These are phyloP conservation scores for Termitomyces sp. DNA, from an alignment of 768 basidiomycete genomes.

Conservation along the genomic window DNA sequence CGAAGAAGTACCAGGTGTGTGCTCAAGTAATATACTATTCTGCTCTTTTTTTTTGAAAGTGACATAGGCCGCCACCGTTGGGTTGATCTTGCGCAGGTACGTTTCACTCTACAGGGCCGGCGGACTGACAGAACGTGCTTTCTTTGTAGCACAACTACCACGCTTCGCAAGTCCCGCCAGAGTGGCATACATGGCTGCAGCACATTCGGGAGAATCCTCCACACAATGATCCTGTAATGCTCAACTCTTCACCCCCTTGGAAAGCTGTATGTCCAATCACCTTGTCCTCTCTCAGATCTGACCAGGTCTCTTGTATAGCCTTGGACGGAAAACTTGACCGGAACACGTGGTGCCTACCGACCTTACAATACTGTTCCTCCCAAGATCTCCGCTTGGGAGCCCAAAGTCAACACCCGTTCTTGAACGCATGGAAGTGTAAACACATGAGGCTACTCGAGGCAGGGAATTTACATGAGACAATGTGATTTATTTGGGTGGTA, in stretches of 20 bases:
- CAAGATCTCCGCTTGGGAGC: constrained; percentile 82
- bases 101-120: constrained; percentile 9
- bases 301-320: constrained; percentile 39
- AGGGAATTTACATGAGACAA: background rate
- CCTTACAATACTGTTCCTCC: constrained; percentile 83
- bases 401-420: constrained; percentile 53
- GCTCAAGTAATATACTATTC: background rate
- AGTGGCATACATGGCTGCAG: constrained; percentile 95
- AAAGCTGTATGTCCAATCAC: constrained; percentile 53
- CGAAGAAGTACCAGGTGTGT: constrained; percentile 83
- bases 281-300: background rate
- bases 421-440: constrained; percentile 7
- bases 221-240: constrained; percentile 64
- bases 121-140: background rate
- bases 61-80: constrained; percentile 86
- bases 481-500: constrained; percentile 5
- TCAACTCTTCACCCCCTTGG: constrained; percentile 72
- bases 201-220: constrained; percentile 88
- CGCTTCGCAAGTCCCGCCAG: constrained; percentile 90
- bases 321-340: constrained; percentile 86
- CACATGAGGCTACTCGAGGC: background rate
- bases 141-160: constrained; percentile 68
- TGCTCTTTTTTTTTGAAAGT: constrained; percentile 2
- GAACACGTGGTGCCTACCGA: constrained; percentile 86
- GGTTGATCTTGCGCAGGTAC: constrained; percentile 89